phyloP scores from a whole-genome alignment of 2,329 filamentous ascomycete genomes.

The Sordariomycetes sp. region DNA sequence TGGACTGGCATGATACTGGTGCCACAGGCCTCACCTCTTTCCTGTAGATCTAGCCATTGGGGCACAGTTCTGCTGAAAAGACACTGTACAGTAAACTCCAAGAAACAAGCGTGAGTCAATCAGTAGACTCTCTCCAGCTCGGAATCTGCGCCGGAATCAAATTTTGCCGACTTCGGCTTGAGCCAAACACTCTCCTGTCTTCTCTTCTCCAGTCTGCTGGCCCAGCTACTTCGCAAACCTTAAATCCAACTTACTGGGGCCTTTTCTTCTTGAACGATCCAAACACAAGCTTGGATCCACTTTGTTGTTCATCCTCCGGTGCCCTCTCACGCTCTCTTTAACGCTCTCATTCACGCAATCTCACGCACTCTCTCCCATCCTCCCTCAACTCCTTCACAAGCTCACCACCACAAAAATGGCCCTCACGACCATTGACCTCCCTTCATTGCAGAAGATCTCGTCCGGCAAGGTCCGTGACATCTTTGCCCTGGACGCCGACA shows the following conservation, averaged over 20 bases:
- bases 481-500: conserved; percentile 50
- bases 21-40: no score
- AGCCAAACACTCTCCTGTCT: background rate
- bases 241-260: background rate
- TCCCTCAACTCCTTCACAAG: background rate
- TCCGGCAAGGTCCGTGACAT: conserved; percentile 69
- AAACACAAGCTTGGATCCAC: no score
- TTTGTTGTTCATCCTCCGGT: no score
- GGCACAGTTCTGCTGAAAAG: background rate
- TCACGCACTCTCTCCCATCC: background rate
- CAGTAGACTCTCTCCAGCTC: background rate
- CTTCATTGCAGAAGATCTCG: conserved; percentile 22
- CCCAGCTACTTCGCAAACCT: background rate
- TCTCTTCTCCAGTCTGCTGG: background rate
- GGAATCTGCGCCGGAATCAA: background rate
- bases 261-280: no score
- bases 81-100: background rate
- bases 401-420: conserved; percentile 7
- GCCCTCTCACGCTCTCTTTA: no score
- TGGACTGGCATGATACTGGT: no score
- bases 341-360: no score
- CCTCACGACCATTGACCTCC: conserved; percentile 17
- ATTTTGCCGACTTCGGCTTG: background rate
- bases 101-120: background rate
- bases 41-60: background rate